These are phyloP conservation scores for Thymus mandschuricus DNA, from an alignment of 257 asterid species.

Conservation along the genomic window DNA sequence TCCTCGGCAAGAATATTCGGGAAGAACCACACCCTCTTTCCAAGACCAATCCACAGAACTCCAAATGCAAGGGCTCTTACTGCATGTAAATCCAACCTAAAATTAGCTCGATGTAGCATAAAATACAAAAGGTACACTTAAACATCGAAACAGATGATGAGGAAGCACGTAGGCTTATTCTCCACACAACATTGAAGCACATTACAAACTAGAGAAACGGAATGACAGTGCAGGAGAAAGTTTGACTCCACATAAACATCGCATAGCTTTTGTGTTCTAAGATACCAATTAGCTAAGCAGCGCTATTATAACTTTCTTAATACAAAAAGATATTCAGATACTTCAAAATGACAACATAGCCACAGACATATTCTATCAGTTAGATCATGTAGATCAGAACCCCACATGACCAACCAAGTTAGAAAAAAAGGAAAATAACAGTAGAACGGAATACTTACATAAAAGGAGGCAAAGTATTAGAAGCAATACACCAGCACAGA, in stretches of 20 bases:
- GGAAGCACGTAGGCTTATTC: neutral
- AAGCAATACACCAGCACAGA: slow-evolving; percentile 93
- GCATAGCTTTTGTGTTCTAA: neutral
- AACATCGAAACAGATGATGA: slow-evolving; percentile 5
- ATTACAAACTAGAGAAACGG: neutral
- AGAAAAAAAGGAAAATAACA: slow-evolving; percentile 14
- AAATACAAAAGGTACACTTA: slow-evolving; percentile 13
- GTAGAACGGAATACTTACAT: slow-evolving; percentile 55
- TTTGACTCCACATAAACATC: neutral
- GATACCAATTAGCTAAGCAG: neutral
- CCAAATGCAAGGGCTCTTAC: slow-evolving; percentile 91
- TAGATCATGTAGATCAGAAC: slow-evolving; percentile 5
- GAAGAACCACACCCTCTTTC: slow-evolving; percentile 96
- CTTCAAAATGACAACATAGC: slow-evolving; percentile 5
- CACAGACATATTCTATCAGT: neutral
- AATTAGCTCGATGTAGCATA: slow-evolving; percentile 19
- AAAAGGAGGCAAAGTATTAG: slow-evolving; percentile 80
- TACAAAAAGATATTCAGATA: neutral
- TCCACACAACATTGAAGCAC: neutral
- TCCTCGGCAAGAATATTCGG: slow-evolving; percentile 99
- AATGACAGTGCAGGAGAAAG: neutral
- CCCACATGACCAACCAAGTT: slow-evolving; percentile 8
- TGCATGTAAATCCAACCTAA: slow-evolving; percentile 40
- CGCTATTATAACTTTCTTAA: neutral
- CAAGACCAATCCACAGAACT: slow-evolving; percentile 72